A percentile compares a stretch with the other conserved stretches of the same genome.
Conservation (phyloP, 805 yeast species). For the Torulaspora delbrueckii region DNA sequence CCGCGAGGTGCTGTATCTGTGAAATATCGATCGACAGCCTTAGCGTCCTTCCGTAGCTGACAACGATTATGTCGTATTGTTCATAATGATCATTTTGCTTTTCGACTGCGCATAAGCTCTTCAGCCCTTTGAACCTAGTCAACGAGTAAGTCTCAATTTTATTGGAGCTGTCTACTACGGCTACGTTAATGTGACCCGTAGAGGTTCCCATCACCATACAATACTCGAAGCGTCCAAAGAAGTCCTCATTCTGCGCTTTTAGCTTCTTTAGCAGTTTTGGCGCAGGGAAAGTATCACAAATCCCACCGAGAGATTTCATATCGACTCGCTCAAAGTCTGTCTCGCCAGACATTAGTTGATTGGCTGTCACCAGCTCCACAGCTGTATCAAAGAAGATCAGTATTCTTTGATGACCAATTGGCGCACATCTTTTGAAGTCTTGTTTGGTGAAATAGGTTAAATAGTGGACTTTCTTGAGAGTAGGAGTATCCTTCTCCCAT, state of each 20-base stretch:
- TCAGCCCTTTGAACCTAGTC: constrained; percentile 31
- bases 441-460: constrained; percentile 22
- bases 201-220: constrained; percentile 24
- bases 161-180: constrained; percentile 14
- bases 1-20: constrained; percentile 6
- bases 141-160: constrained; percentile 18
- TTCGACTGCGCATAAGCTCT: constrained; percentile 14
- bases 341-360: constrained; percentile 33
- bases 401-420: constrained; percentile 19
- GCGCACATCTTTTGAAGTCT: constrained; percentile 15
- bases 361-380: constrained; percentile 23
- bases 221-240: constrained; percentile 10
- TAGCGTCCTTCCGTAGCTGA: constrained; percentile 24
- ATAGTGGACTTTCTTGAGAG: constrained; percentile 26
- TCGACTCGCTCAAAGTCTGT: constrained; percentile 13
- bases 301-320: constrained; percentile 13
- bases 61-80: constrained; percentile 16
- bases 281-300: constrained; percentile 22
- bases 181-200: constrained; percentile 26
- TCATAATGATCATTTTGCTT: neutral
- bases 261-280: constrained; percentile 20
- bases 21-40: constrained; percentile 15
- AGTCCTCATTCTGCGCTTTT: constrained; percentile 2
- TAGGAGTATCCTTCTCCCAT: constrained; percentile 21
- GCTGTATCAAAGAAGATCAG: constrained; percentile 14